These are phyloP conservation scores for Penicillium freii DNA, from an alignment of 2,329 filamentous ascomycete genomes.

Conservation along the genomic window DNA sequence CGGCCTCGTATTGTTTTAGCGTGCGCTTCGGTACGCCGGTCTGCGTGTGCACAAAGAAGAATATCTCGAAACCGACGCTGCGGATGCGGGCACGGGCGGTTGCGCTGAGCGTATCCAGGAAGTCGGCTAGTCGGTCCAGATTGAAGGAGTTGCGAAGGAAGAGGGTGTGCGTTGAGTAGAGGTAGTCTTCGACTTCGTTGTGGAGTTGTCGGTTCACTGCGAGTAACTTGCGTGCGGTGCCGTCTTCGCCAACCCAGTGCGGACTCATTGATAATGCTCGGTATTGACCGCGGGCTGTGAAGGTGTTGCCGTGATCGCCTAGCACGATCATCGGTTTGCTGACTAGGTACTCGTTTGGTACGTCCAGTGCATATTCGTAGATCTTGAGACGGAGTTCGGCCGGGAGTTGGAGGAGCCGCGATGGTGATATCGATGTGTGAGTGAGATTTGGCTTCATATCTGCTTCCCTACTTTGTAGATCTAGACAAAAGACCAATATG, in stretches of 20 bases:
- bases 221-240: conserved; percentile 32
- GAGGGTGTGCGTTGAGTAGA: conserved; percentile 36
- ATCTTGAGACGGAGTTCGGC: conserved; percentile 36
- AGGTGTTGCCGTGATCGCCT: conserved; percentile 33
- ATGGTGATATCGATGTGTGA: conserved; percentile 2
- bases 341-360: conserved; percentile 33
- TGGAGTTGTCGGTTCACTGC: conserved; percentile 37
- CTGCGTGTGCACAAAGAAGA: conserved; percentile 39
- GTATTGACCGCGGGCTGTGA: conserved; percentile 33
- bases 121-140: conserved; percentile 29
- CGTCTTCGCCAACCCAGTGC: conserved; percentile 34
- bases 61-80: conserved; percentile 38
- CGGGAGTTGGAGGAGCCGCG: conserved; percentile 29
- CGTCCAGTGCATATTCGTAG: conserved; percentile 33
- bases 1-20: conserved; percentile 31
- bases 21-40: conserved; percentile 35
- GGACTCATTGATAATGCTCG: conserved; percentile 35
- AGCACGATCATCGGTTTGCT: conserved; percentile 36
- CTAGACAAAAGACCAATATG: not conserved
- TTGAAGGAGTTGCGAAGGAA: conserved; percentile 39
- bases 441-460: not conserved
- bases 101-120: conserved; percentile 35
- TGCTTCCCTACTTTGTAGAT: not conserved
- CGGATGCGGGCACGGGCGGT: conserved; percentile 33
- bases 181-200: conserved; percentile 35